phyloP scores from a whole-genome alignment of 257 asterid genomes.

The Lantana camara region DNA sequence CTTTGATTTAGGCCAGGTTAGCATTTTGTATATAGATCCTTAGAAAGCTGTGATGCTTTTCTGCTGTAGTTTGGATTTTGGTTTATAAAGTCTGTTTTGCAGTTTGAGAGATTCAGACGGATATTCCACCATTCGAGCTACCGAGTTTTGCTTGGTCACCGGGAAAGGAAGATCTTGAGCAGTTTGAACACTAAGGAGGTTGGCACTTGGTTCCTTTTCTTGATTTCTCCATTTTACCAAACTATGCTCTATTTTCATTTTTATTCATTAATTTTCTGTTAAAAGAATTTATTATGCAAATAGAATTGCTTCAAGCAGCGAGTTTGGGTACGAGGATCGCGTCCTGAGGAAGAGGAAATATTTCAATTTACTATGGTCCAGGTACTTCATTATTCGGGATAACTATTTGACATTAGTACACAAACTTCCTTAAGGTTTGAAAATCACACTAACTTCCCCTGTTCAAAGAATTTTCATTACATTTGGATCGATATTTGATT shows the following conservation, averaged over 20 bases:
- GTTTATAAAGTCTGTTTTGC: conserved; percentile 11
- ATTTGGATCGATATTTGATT: no score
- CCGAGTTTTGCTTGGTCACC: conserved; percentile 83
- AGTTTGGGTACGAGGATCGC: conserved; percentile 84
- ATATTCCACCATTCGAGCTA: conserved; percentile 94
- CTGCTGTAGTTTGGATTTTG: neutral
- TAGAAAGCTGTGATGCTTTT: neutral
- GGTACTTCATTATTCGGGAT: conserved; percentile 37
- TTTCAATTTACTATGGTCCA: conserved; percentile 88
- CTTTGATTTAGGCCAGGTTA: conserved; percentile 95
- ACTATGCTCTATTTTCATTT: neutral
- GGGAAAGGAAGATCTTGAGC: conserved; percentile 85
- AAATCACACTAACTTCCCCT: no score
- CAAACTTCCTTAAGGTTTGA: no score
- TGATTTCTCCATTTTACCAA: neutral
- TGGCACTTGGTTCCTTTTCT: conserved; percentile 24
- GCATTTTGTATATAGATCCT: no score
- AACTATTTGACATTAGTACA: neutral
- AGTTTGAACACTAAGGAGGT: conserved; percentile 85
- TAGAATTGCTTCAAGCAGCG: conserved; percentile 79
- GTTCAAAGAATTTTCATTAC: no score
- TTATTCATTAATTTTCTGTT: conserved; percentile 1
- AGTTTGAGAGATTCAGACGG: conserved; percentile 93
- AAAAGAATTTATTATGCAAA: conserved; percentile 24
- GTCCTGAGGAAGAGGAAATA: conserved; percentile 91